Percentiles rank a stretch among this genome's conserved stretches.
Conservation (phyloP, 805 yeast genomes). For the Naumovozyma dairenensis region DNA sequence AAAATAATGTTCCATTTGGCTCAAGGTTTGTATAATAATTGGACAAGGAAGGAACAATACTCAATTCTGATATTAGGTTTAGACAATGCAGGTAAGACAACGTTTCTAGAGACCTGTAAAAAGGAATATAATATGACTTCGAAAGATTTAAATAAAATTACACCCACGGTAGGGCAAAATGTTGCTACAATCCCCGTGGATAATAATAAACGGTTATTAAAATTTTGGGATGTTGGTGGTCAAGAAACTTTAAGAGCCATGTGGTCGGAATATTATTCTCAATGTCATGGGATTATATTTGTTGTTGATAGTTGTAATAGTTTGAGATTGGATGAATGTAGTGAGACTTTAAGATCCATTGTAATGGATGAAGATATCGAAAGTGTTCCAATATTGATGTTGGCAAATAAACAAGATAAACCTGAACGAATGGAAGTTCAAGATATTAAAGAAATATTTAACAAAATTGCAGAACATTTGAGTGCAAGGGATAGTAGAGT, state of each 20-base stretch:
- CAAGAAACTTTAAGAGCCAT: slow-evolving; percentile 73
- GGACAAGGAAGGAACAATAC: slow-evolving; percentile 58
- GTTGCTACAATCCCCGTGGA: slow-evolving; percentile 38
- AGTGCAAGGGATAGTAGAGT: slow-evolving; percentile 89
- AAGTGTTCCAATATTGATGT: slow-evolving; percentile 84
- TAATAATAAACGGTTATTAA: slow-evolving; percentile 38
- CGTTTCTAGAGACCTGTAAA: slow-evolving; percentile 59
- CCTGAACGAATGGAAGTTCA: slow-evolving; percentile 62
- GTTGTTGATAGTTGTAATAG: slow-evolving; percentile 88
- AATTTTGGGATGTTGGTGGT: slow-evolving; percentile 96
- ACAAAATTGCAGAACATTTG: slow-evolving; percentile 70
- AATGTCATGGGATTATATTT: slow-evolving; percentile 86
- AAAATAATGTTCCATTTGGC: slow-evolving; percentile 55
- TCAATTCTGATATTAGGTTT: slow-evolving; percentile 76
- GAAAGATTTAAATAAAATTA: slow-evolving; percentile 50
- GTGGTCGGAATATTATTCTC: slow-evolving; percentile 81
- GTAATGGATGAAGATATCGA: slow-evolving; percentile 54
- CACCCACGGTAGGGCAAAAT: slow-evolving; percentile 95
- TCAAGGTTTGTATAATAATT: slow-evolving; percentile 47
- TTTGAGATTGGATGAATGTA: slow-evolving; percentile 73
- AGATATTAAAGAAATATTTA: slow-evolving; percentile 73
- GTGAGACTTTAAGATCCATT: slow-evolving; percentile 44
- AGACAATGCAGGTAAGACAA: slow-evolving; percentile 94
- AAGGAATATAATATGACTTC: slow-evolving; percentile 39
- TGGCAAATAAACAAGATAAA: slow-evolving; percentile 89